A percentile compares a stretch with the other conserved stretches of the same genome.
These are phyloP conservation scores for Populus pruinosa DNA, from an alignment of 345 rosid genomes.

Conservation along the genomic window DNA sequence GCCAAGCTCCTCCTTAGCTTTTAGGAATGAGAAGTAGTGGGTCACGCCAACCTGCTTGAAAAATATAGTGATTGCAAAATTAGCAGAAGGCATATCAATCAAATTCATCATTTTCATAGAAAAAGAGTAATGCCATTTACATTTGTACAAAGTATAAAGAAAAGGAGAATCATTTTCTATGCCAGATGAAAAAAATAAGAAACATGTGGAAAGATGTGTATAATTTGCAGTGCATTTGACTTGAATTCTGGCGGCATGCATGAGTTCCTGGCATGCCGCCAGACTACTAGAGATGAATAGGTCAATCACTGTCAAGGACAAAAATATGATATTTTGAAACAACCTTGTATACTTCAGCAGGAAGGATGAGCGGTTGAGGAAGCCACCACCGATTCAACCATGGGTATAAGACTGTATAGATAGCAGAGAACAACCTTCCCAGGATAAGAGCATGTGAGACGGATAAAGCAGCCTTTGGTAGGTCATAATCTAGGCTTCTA, in stretches of 20 bases:
- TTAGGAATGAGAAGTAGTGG: constrained; percentile 82
- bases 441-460: constrained; percentile 54
- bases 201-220: neutral
- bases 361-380: constrained; percentile 82
- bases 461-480: constrained; percentile 57
- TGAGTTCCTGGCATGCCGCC: neutral
- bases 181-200: neutral
- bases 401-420: constrained; percentile 70
- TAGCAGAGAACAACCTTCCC: constrained; percentile 50
- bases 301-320: neutral
- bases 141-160: neutral
- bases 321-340: constrained; percentile 6
- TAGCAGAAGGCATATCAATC: neutral
- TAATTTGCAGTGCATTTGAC: neutral
- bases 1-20: constrained; percentile 87
- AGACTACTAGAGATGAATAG: neutral
- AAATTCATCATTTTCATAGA: neutral
- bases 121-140: neutral
- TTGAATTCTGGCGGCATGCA: no score
- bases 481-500: constrained; percentile 62
- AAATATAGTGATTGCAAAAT: neutral
- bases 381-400: constrained; percentile 81
- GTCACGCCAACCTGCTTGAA: constrained; percentile 76
- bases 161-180: neutral
- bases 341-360: constrained; percentile 92